Base-by-base conservation (phyloP, 2,329 filamentous ascomycete species). In the Stemphylium vesicarium region DNA sequence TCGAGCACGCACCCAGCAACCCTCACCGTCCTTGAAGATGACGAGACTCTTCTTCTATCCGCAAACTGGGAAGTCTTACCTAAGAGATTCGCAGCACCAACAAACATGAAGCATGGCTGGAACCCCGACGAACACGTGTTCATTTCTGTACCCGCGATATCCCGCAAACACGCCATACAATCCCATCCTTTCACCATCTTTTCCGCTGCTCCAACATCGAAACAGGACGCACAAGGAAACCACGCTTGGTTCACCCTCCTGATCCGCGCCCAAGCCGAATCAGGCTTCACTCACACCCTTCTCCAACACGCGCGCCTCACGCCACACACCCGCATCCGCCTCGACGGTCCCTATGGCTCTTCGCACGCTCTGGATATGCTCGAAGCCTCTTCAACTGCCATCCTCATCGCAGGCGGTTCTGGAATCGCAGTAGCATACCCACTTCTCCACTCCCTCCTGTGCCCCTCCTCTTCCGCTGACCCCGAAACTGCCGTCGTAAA, bases 141-240 rank as follows among this genome's bases (percentile, higher is more conserved):
- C 71, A 68, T 89, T 52, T 83, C 83, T 1, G 74, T 88, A 0
- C 85, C 86, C 0, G 75, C 74, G 0, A 77, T 89, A 5, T 81
- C 81, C 2, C 70, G 73, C 3, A 80, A 77, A 49, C 81, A 87
- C 63, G 66, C 75, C 2, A 67, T 87, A 1, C 86, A 89, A 71
- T 80, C 85, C 0, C 86, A 89, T 65, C 87, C 86, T 0, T 89
- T 89, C 71, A 88, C 85, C 8, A 87, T 89, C 50, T 82, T 85
- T 13, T 88, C 86, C 2, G 80, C 81, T 0, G 84, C 85, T 9
- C 82, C 84, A 1, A 79, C 80, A 1, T 22, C 80, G 80, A 16
- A 48, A 31, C 38, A 35, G 39, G 50, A 53, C n/a, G 40, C 13
- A 53, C 53, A 20, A 59, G 74, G n/a, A 29, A 60, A 65, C 11